Evolutionary conservation across 176 grass and related monocot species (phyloP).

Genomic region (Oryza longistaminata): DNA sequence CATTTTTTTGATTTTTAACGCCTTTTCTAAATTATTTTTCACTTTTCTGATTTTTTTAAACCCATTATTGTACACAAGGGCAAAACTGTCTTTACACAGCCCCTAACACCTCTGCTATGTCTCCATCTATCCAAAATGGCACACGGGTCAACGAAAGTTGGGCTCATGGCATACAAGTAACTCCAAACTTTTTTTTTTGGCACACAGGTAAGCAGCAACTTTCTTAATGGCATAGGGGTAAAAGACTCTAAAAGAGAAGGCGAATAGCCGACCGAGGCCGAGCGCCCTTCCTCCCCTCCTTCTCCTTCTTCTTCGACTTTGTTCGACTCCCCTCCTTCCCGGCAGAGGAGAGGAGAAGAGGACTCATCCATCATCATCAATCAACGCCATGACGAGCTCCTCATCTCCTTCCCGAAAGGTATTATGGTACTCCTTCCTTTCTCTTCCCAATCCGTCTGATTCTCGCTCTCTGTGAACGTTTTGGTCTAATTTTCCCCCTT

Average conservation of each 20-base stretch:
- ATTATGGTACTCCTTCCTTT: not conserved
- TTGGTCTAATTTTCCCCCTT: not conserved
- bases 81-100: no score
- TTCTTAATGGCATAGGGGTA: no score
- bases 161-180: no score
- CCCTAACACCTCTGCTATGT: no score
- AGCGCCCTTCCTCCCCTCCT: not conserved
- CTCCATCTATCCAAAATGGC: no score
- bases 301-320: constrained; percentile 2
- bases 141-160: no score
- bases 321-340: constrained; percentile 5
- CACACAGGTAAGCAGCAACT: no score
- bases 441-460: constrained; percentile 26
- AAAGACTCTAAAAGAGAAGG: not conserved
- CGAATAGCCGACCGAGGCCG: not conserved
- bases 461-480: constrained; percentile 18
- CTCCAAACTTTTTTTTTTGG: no score
- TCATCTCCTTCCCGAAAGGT: constrained; percentile 56
- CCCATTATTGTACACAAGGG: no score
- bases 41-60: no score
- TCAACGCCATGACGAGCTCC: constrained; percentile 54
- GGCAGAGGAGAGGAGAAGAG: not conserved
- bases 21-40: no score
- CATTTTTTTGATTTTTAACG: no score
- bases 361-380: not conserved